Base-by-base conservation (phyloP, 2,329 filamentous ascomycete genomes). In the Colletotrichum zoysiae region DNA sequence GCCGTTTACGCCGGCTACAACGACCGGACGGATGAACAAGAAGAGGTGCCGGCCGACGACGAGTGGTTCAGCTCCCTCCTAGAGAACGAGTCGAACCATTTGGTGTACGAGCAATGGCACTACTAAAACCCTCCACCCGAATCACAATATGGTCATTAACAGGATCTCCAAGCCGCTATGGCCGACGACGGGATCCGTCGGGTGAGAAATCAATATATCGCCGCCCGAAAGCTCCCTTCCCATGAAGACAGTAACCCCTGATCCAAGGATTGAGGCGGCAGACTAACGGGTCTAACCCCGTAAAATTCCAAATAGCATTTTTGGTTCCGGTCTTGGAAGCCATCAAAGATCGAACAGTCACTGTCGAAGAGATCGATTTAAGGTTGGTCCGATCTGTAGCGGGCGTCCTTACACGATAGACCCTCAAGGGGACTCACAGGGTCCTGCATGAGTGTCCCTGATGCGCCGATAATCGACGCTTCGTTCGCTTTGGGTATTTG, bases 161-260 rank as follows among this genome's bases (percentile, higher is more conserved):
- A 26, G 7, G n/a, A 26, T 18, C 35, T 14, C 7, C 0, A 14
- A 3, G 7, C 38, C n/a, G n/a, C 2, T 23, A 0, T 16, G 6
- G n/a, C 4, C 5, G 12, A 18, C n/a, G 16, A 16, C 11, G 2
- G 1, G 4, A n/a, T 16, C 18, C n/a, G 2, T 26, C 7, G 5
- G 20, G 55, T 11, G n/a, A 6, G 35, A 40, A 8, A 5, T n/a
- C 3, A 18, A 18, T 6, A 53, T 6, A 6, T 14, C 6, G 20
- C 3, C 3, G 26, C 18, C 16, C 26, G 16, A 18, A 5, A 5
- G 14, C n/a, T 5, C 5, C 23, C 9, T 7, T 53, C 3, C 3
- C 30, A 18, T 11, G 2, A 9, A 53, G 5, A 1, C 26, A 18
- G 14, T 33, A 5, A 14, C 50, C 26, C 4, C 12, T 8, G 5